Base-by-base conservation (phyloP, 345 rosid genomes). In the Limnanthes douglasii region DNA sequence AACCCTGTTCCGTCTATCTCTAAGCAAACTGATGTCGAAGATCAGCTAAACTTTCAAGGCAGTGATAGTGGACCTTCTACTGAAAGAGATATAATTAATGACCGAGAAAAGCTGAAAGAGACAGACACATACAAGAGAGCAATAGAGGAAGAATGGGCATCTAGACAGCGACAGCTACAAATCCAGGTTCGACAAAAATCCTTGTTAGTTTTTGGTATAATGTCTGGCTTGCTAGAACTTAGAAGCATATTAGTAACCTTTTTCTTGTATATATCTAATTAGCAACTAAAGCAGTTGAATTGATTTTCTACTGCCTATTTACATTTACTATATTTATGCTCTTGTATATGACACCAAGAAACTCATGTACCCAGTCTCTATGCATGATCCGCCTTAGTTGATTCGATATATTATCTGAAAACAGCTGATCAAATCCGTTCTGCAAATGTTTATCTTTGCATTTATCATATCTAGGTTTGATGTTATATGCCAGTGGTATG, bases 111-210 rank as follows among this genome's bases (percentile, higher is more conserved):
- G 59, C 58, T 73, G 24, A 83, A 88, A 65, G 78, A 76, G 71
- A 83, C 97, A 10, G 73, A 70, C 55, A 86, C 72, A 44, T 83
- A 72, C 70, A 83, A 77, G 60, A 80, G 46, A 62, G 95, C 84
- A 29, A 45, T 18, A 16, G 77, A 88, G 65, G 75, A 70, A 68
- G 97, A 83, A 66, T 73, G 84, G 95, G 76, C 66, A 40, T 74
- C 86, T 27, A 72, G 86, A 61, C 80, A 79, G 45, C 62, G 15
- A 25, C 70, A 75, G 50, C 48, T 86, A 56, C 61, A 69, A 50
- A 51, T 68, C 55, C 94, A 78, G 97, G 94, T 86, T 52, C 43
- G 37, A 17, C 21, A 21, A 24, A 16, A 10, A 27, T 29, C 53
- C 3, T 28, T 28, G 32, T 3, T 28, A 2, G 12, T 4, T 28